Evolutionary conservation across 2,329 filamentous ascomycete species (phyloP).

Genomic region (Colletotrichum abscissum): DNA sequence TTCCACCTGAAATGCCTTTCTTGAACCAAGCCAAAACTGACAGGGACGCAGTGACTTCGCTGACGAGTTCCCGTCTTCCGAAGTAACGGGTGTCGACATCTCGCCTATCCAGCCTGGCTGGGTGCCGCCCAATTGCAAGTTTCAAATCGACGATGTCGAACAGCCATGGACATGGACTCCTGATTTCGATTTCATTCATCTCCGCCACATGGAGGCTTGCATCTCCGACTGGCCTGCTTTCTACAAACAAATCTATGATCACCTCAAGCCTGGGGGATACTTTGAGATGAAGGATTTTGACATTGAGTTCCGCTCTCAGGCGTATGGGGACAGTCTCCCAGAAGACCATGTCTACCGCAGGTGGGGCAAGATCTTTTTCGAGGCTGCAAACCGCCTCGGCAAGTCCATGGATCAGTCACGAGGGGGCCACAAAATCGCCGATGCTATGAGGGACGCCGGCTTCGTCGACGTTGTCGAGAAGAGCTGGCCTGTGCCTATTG

Average conservation of each 20-base stretch:
- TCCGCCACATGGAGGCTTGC: conserved; percentile 66
- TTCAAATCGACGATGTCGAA: conserved; percentile 49
- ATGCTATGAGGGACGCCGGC: conserved; percentile 29
- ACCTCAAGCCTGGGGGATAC: conserved; percentile 56
- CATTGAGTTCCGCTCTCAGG: conserved; percentile 25
- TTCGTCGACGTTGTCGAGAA: conserved; percentile 35
- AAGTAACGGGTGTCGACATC: conserved; percentile 63
- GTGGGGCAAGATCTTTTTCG: conserved; percentile 44
- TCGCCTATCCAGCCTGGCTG: conserved; percentile 64
- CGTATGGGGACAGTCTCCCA: conserved; percentile 37
- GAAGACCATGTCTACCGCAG: conserved; percentile 43
- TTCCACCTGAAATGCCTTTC: neutral
- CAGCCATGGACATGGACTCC: conserved; percentile 54
- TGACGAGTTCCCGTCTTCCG: conserved; percentile 54
- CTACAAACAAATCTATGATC: conserved; percentile 60
- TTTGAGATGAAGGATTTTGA: conserved; percentile 45
- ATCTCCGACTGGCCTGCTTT: conserved; percentile 67
- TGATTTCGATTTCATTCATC: conserved; percentile 70
- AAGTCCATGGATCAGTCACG: conserved; percentile 23
- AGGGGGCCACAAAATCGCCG: conserved; percentile 37
- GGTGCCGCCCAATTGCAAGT: conserved; percentile 48
- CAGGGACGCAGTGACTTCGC: conserved; percentile 55
- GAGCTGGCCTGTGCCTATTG: conserved; percentile 38
- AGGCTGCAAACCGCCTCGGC: conserved; percentile 34
- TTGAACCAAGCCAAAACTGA: neutral